Evolutionary conservation across 306 rosid genomes (phyloP), one percentile per base, ranked within the genome.

Genomic region (Cercis canadensis): DNA sequence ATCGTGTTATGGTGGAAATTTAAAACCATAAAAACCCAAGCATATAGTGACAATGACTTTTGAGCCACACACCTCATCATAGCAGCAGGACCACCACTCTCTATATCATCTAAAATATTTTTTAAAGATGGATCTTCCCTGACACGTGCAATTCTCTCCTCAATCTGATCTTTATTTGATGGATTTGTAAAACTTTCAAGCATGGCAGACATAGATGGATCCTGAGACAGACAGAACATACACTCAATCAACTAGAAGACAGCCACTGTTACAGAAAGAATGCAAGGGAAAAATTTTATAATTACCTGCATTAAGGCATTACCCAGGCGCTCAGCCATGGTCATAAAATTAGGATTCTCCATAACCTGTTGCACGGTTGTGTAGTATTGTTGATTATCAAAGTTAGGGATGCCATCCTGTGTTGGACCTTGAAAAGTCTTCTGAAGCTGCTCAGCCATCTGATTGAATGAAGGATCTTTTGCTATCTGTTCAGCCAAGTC

Each of bases 401-500:
- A 91, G 81, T 74, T 85, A 50, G 98, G 98, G 75, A 87, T 43
- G 70, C 90, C 73, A 0, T 91, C 96, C 10, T 84, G 84, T 63
- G 94, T 9, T 56, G 77, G 75, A 70, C 87, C 96, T 70, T 95
- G 93, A 81, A 95, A 84, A 62, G 92, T 86, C 74, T 91, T 87
- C 85, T 95, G 96, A 76, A 95, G 96, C 81, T 91, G 97, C 78
- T 95, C 97, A 32, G 96, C 99, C 99, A 95, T 95, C 78, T 91
- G 96, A 83, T 83, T 95, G 85, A 95, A 95, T 13, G 99, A 76
- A 51, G 99, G 97, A 81, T 95, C 99, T 80, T 83, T 85, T 32
- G 99, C 88, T 76, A 95, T 91, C 81, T 94, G 97, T 79, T 94
- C 97, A 72, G 99, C 99, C 70, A 94, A 81, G 11, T 89, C 96